Evolutionary conservation across 1,284 basidiomycete genomes (phyloP).

Genomic region (Ustilago cynodontis): DNA sequence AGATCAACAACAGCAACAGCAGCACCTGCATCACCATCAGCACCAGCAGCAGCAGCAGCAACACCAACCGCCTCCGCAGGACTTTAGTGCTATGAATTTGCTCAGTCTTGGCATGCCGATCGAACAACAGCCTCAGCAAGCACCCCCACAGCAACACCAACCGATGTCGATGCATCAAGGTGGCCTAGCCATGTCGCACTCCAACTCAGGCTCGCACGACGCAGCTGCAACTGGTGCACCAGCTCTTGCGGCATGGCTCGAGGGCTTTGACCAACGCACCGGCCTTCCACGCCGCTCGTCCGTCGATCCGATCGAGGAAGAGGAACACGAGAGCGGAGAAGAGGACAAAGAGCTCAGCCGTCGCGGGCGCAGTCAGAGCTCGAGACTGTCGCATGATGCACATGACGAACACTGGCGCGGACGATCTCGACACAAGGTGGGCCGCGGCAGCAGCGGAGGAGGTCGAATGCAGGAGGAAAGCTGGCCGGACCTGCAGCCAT

Average conservation of each 20-base stretch:
- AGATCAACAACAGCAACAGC: slow-evolving; percentile 15
- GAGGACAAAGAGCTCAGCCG: slow-evolving; percentile 46
- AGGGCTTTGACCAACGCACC: slow-evolving; percentile 52
- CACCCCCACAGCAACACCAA: slow-evolving; percentile 9
- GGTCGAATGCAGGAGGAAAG: slow-evolving; percentile 35
- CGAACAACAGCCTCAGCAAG: slow-evolving; percentile 19
- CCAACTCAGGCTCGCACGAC: slow-evolving; percentile 25
- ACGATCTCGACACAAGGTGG: slow-evolving; percentile 34
- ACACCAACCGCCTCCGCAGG: slow-evolving; percentile 32
- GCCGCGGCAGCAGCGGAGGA: slow-evolving; percentile 8
- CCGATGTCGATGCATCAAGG: slow-evolving; percentile 30
- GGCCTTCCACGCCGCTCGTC: slow-evolving; percentile 54
- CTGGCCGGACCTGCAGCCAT: slow-evolving; percentile 44
- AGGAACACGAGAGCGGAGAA: slow-evolving; percentile 45
- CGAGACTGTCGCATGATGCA: slow-evolving; percentile 17
- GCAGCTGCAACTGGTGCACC: slow-evolving; percentile 17
- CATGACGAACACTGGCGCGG: slow-evolving; percentile 49
- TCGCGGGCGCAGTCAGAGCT: slow-evolving; percentile 37
- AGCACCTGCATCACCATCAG: slow-evolving; percentile 4
- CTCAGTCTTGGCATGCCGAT: slow-evolving; percentile 46
- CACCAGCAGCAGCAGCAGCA: slow-evolving; percentile 21
- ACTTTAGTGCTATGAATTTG: slow-evolving; percentile 50
- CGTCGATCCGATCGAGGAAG: slow-evolving; percentile 55
- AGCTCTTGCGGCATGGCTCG: slow-evolving; percentile 47
- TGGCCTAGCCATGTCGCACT: slow-evolving; percentile 20